A percentile compares a stretch with the other conserved stretches of the same genome.
Conservation (phyloP, 176 grass and related monocot genomes). For the Luzula sylvatica region DNA sequence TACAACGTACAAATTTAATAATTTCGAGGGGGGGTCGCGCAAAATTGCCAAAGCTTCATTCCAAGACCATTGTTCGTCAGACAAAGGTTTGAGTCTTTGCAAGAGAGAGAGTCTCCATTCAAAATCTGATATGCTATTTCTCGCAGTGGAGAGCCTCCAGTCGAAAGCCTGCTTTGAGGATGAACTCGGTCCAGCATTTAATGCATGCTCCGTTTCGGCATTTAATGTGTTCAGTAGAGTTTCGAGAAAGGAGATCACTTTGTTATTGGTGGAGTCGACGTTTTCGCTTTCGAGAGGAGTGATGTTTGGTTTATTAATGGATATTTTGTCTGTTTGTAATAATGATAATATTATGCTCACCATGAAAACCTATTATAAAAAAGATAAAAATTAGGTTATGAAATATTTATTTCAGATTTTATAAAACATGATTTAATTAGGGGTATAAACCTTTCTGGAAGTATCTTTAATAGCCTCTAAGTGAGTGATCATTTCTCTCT, state of each 20-base stretch:
- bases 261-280: slow-evolving; percentile 33
- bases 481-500: slow-evolving; percentile 75
- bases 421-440: slow-evolving; percentile 16
- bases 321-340: slow-evolving; percentile 58
- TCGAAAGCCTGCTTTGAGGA: slow-evolving; percentile 56
- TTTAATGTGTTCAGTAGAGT: slow-evolving; percentile 60
- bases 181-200: slow-evolving; percentile 39
- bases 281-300: slow-evolving; percentile 22
- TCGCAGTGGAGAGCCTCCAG: slow-evolving; percentile 74
- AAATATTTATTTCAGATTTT: not conserved
- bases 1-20: slow-evolving; percentile 80
- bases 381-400: slow-evolving; percentile 12
- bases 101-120: slow-evolving; percentile 88
- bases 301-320: slow-evolving; percentile 30
- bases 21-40: slow-evolving; percentile 81
- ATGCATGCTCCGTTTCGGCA: slow-evolving; percentile 36
- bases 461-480: slow-evolving; percentile 68
- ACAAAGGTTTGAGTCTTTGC: slow-evolving; percentile 58
- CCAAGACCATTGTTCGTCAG: slow-evolving; percentile 84
- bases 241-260: slow-evolving; percentile 60
- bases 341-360: slow-evolving; percentile 70
- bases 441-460: slow-evolving; percentile 64
- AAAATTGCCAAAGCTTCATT: slow-evolving; percentile 94
- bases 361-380: slow-evolving; percentile 68
- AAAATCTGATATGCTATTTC: slow-evolving; percentile 62